Evolutionary conservation across 2,329 filamentous ascomycete species (phyloP), one percentile per base, ranked within the genome.

Genomic region (Aspergillus brunneoviolaceus): DNA sequence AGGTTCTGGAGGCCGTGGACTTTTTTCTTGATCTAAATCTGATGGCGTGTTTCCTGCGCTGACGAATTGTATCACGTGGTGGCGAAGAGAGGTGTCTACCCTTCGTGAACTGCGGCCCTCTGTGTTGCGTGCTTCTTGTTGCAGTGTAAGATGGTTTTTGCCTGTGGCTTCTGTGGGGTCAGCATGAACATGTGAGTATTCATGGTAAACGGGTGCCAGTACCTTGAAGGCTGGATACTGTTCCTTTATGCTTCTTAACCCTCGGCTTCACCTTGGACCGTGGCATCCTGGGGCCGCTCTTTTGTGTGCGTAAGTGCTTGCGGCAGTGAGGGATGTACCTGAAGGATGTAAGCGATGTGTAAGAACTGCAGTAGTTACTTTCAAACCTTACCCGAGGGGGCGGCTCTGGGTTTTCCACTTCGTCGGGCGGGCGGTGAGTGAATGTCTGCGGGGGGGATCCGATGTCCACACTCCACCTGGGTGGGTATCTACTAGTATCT

Each of bases 81-180:
- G 75, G 60, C 87, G 80, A 53, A 89, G 77, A 63, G 80, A 81
- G 53, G 76, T 73, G 61, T 80, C 78, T 3, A 79, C 72, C 58
- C 79, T 78, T 72, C 80, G 82, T 50, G 77, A 71, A 31, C 75
- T 76, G 65, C 84, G 80, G 19, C 74, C 78, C 68, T 82, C 82
- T 12, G 84, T 85, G 66, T 85, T 86, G 23, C 79, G 79, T 39
- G 84, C 85, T 72, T 86, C 85, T 64, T 88, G 82, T 63, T 79
- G 78, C 72, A 88, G 78, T 1, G 82, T 83, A 58, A 77, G 64
- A 29, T 65, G 62, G 27, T 62, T 65, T 69, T 66, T 56, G 27
- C 62, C 62, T n/a, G 53, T 52, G 49, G 42, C 42, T 66, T 68
- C 66, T 47, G 5, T 39, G 21, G 23, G 9, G 57, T 68, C 55